Evolutionary conservation across 169 alveolate species (phyloP).

Genomic region (Eimeria praecox): DNA sequence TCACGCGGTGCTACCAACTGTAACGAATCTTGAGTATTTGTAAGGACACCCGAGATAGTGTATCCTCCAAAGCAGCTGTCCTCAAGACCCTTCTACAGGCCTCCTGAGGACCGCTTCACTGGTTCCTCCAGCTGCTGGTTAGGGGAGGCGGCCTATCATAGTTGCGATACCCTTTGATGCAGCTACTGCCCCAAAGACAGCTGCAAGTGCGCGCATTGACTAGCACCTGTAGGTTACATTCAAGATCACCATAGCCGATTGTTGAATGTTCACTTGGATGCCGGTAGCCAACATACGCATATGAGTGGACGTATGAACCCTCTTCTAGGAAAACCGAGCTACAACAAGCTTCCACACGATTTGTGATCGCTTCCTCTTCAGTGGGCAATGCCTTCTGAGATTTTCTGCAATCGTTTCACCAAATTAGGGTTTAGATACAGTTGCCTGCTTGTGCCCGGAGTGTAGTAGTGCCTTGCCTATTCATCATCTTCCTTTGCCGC

Average conservation of each 20-base stretch:
- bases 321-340: background rate
- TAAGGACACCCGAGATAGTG: background rate
- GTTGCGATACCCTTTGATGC: background rate
- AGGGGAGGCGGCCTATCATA: background rate
- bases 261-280: background rate
- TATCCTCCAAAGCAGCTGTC: background rate
- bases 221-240: background rate
- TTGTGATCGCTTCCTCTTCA: background rate
- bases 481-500: background rate
- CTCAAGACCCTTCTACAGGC: background rate
- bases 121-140: background rate
- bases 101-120: background rate
- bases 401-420: background rate
- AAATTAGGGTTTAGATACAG: background rate
- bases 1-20: too few species aligned
- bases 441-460: background rate
- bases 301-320: background rate
- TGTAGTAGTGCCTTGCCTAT: background rate
- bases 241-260: background rate
- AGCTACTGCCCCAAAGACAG: background rate
- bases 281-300: background rate
- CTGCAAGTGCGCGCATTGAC: too few species aligned
- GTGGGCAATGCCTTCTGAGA: background rate
- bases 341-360: background rate
- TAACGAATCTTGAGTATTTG: background rate